Evolutionary conservation across 148 eudicot genomes (phyloP), one percentile per base, ranked within the genome.

Genomic region (Vaccinium corymbosum): DNA sequence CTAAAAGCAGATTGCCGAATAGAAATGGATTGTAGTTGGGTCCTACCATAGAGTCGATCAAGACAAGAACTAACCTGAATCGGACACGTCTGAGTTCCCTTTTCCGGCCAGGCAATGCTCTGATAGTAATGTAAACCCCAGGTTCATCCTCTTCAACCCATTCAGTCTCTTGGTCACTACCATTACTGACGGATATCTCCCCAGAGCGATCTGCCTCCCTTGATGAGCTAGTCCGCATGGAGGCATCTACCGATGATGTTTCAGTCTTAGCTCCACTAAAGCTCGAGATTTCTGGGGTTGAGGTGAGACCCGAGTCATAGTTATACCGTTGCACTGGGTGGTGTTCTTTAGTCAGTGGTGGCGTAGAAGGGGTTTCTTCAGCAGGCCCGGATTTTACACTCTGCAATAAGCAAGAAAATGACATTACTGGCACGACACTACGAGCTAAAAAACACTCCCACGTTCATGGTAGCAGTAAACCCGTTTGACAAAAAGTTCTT

Each of bases 81-180:
- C 99, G 91, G 85, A 97, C 99, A 49, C 99, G 99, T 83, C 92
- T 93, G 76, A 97, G 95, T 90, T 97, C 99, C 86, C 92, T 91
- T 90, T 88, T 88, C 19, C 95, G 98, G 48, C 93, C 95, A 64
- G 99, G 94, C 87, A 93, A 89, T 17, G 95, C 95, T 88, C 94
- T 90, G 66, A 97, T 93, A 76, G 98, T 97, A 79, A 97, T 94
- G 84, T 97, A 97, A 85, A 97, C 99, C 5, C 99, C 99, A 5
- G 98, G 95, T 83, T 97, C 98, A 74, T 94, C 98, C 89, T 97
- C 94, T 87, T 97, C 99, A 22, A 97, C 98, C 99, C 99, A 97
- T 85, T 97, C 98, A 71, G 89, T 88, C 79, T 97, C 99, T 85
- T 92, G 74, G 81, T 93, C 98, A 89, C 98, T 93, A 32, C 93